Evolutionary conservation across 2,329 filamentous ascomycete species (phyloP).

Genomic region (Trichophyton benhamiae): DNA sequence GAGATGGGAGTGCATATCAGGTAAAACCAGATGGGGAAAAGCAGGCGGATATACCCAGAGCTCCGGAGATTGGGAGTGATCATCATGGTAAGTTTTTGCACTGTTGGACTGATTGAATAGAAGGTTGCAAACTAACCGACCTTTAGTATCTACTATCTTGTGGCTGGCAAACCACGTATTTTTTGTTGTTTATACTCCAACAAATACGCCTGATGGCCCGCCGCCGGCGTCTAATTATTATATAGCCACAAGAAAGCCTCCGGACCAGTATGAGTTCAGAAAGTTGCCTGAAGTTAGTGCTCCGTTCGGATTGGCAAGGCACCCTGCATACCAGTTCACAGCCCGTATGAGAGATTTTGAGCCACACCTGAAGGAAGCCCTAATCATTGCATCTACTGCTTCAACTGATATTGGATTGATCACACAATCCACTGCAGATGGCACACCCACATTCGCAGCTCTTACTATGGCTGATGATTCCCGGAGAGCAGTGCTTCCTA

Average conservation of each 20-base stretch:
- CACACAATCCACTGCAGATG: conserved; percentile 54
- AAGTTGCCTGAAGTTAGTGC: conserved; percentile 63
- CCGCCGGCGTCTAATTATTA: conserved; percentile 61
- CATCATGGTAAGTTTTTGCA: conserved; percentile 49
- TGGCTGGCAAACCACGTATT: conserved; percentile 89
- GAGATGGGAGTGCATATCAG: conserved; percentile 66
- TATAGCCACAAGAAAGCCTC: conserved; percentile 54
- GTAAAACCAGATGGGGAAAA: conserved; percentile 68
- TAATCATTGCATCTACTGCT: conserved; percentile 72
- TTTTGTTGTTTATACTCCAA: conserved; percentile 63
- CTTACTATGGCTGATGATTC: conserved; percentile 63
- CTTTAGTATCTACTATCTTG: conserved; percentile 57
- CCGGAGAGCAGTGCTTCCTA: conserved; percentile 61
- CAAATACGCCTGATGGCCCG: conserved; percentile 40
- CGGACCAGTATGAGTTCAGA: conserved; percentile 52
- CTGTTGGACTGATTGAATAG: neutral
- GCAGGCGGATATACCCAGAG: conserved; percentile 68
- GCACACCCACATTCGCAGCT: conserved; percentile 56
- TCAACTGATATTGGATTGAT: conserved; percentile 68
- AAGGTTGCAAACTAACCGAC: neutral
- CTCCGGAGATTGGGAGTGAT: conserved; percentile 51
- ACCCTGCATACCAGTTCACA: conserved; percentile 64
- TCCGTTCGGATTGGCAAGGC: conserved; percentile 53
- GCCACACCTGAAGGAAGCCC: conserved; percentile 64
- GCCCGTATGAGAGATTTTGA: conserved; percentile 67